Evolutionary conservation across 2,329 filamentous ascomycete genomes (phyloP).

Genomic region (Colletotrichum sp.): DNA sequence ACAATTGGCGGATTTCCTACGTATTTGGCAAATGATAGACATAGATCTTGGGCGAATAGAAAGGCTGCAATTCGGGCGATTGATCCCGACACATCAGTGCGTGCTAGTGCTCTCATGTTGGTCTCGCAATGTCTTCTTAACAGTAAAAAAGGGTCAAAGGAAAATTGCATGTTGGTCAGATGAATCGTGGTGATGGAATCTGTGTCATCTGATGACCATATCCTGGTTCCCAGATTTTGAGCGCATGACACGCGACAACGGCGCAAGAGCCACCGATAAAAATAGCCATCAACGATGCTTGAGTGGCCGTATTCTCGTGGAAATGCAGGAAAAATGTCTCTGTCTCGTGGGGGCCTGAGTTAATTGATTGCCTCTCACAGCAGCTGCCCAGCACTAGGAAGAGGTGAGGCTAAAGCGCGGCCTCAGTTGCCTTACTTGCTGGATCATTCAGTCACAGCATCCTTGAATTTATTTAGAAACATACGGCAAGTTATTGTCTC

Average conservation of each 20-base stretch:
- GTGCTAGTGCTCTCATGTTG: neutral
- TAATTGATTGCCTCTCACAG: neutral
- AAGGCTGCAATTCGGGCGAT: neutral
- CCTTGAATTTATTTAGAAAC: neutral
- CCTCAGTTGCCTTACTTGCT: neutral
- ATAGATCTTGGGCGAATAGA: slow-evolving; percentile 1
- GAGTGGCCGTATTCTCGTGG: neutral
- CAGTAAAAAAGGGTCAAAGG: fast-evolving
- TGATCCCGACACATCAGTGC: neutral
- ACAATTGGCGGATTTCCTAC: neutral
- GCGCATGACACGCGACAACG: neutral
- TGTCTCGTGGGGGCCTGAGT: neutral
- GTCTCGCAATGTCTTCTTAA: fast-evolving
- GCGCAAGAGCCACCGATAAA: neutral
- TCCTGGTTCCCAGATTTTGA: neutral
- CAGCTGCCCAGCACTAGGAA: neutral
- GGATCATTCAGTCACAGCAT: neutral
- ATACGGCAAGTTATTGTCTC: neutral
- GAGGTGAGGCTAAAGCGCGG: neutral
- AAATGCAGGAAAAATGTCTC: neutral
- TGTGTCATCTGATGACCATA: neutral
- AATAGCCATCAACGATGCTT: neutral
- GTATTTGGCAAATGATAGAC: neutral
- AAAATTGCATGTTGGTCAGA: neutral
- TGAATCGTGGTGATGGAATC: too few relatives aligned